Conservation (phyloP, 208 protist species). For the Trypanosoma cruzi region DNA sequence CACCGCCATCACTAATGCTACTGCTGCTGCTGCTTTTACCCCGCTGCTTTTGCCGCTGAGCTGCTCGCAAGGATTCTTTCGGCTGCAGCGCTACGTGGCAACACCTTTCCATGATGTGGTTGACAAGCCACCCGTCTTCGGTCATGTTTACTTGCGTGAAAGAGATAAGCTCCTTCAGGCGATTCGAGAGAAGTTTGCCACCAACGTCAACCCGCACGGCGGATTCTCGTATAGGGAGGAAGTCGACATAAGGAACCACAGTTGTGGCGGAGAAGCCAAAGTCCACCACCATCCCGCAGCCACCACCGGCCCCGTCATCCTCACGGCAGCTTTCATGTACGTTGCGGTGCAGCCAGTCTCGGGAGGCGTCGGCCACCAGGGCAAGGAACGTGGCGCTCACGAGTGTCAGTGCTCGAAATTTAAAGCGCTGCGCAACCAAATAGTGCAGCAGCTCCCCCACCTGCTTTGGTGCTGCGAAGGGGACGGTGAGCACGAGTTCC, state of each 20-base stretch:
- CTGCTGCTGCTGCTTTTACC: neutral
- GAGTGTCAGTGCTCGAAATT: constrained; percentile 68
- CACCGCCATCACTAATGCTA: neutral
- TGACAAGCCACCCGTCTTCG: constrained; percentile 85
- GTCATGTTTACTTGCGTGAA: constrained; percentile 80
- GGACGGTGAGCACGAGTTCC: constrained; percentile 74
- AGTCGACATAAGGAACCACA: constrained; percentile 76
- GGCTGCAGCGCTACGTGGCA: constrained; percentile 46
- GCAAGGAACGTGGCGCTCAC: constrained; percentile 65
- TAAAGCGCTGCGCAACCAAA: constrained; percentile 61
- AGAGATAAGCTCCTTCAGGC: constrained; percentile 75
- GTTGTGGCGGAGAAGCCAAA: constrained; percentile 79
- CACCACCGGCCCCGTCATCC: neutral
- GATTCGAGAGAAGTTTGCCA: constrained; percentile 82
- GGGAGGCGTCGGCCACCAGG: constrained; percentile 36
- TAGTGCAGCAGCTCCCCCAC: constrained; percentile 50
- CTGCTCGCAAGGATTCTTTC: neutral
- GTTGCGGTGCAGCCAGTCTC: constrained; percentile 14
- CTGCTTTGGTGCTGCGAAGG: constrained; percentile 59
- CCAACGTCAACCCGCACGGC: constrained; percentile 68
- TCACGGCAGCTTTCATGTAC: neutral
- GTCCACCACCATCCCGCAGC: constrained; percentile 67
- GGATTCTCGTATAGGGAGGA: constrained; percentile 60
- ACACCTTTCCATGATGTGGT: constrained; percentile 77
- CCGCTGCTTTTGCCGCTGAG: constrained; percentile 6